Evolutionary conservation across 2,329 filamentous ascomycete species (phyloP).

Genomic region (Thermochaetoides dissita): DNA sequence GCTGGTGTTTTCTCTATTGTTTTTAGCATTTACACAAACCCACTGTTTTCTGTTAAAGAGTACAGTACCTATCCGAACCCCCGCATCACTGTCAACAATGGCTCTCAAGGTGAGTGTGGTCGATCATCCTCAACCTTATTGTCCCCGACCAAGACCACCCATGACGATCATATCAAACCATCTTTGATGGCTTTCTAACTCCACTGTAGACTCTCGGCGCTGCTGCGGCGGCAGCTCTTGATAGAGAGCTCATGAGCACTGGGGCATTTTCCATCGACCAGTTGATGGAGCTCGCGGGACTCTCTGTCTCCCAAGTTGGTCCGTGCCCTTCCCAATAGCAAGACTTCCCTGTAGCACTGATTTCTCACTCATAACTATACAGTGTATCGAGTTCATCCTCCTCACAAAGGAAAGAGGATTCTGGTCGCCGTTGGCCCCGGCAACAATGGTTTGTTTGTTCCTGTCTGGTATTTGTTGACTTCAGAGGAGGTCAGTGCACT

Average conservation of each 20-base stretch:
- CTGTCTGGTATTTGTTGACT: conserved; percentile 1
- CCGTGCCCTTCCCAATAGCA: conserved; percentile 14
- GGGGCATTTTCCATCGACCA: conserved; percentile 88
- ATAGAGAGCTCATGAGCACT: conserved; percentile 84
- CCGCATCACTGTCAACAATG: conserved; percentile 4
- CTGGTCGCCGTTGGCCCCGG: conserved; percentile 84
- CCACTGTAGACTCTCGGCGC: conserved; percentile 60
- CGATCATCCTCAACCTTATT: too few relatives aligned
- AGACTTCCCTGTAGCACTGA: too few relatives aligned
- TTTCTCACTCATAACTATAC: neutral
- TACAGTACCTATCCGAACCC: neutral
- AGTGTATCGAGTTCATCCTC: conserved; percentile 79
- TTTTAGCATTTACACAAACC: too few relatives aligned
- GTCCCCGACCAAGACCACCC: neutral
- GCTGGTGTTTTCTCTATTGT: too few relatives aligned
- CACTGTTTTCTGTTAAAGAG: too few relatives aligned
- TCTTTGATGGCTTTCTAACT: neutral
- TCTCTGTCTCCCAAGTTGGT: conserved; percentile 87
- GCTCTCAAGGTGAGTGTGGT: conserved; percentile 10
- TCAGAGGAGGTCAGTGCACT: conserved; percentile 10
- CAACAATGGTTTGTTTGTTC: conserved; percentile 43
- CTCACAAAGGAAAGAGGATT: conserved; percentile 53
- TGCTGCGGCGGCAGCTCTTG: conserved; percentile 75
- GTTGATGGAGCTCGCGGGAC: conserved; percentile 88
- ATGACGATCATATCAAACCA: too few relatives aligned